A percentile compares a stretch with the other conserved stretches of the same genome.
phyloP scores from a whole-genome alignment of 495 filamentous ascomycete genomes.

The Trichoderma asperelloides region DNA sequence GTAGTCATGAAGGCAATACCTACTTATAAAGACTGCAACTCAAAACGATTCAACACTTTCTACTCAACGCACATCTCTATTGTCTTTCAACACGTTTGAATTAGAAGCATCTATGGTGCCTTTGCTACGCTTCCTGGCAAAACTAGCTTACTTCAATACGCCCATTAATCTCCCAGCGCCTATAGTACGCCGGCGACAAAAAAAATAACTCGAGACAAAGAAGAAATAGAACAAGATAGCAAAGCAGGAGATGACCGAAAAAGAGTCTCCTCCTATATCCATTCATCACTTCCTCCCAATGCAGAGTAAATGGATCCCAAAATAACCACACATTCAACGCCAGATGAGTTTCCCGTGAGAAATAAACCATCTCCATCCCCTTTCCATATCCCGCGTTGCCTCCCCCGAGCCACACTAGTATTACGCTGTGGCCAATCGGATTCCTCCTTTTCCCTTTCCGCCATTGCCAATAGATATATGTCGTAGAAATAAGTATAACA shows the following conservation, averaged over 20 bases:
- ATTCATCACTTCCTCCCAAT: constrained; percentile 1
- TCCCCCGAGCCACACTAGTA: background rate
- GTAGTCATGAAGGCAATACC: no score
- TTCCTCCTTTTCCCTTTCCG: constrained; percentile 2
- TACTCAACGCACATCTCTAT: background rate
- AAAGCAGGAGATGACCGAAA: background rate
- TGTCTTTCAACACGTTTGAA: background rate
- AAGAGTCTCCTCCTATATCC: background rate
- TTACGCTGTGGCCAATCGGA: background rate
- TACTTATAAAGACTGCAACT: no score
- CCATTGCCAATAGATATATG: constrained; percentile 1
- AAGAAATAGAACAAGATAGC: background rate
- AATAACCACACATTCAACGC: constrained; percentile 4
- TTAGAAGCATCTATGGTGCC: background rate
- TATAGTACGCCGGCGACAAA: background rate
- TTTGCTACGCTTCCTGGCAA: background rate
- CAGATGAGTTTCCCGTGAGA: background rate
- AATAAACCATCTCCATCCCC: background rate
- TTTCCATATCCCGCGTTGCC: background rate
- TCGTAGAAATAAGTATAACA: constrained; percentile 1
- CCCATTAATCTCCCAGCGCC: background rate
- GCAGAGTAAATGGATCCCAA: background rate
- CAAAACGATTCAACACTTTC: no score
- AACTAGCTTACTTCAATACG: background rate
- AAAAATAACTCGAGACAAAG: background rate